Evolutionary conservation across 768 basidiomycete species (phyloP).

Genomic region (Auricularia heimuer): DNA sequence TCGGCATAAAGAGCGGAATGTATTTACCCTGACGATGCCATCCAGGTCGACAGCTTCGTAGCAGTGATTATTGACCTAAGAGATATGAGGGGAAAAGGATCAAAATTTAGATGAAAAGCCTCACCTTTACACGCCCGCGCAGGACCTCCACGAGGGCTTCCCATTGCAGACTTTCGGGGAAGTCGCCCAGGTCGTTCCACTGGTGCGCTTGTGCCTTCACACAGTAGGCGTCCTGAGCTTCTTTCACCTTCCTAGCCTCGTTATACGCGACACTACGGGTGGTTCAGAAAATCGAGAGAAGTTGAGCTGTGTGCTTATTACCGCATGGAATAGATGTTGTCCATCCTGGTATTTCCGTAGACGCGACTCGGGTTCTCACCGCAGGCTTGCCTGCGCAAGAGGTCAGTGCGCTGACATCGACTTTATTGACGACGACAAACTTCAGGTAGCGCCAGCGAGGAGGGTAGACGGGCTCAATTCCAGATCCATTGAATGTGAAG

Average conservation of each 20-base stretch:
- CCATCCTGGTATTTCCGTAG: slow-evolving; percentile 46
- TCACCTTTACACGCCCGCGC: slow-evolving; percentile 68
- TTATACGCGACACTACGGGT: slow-evolving; percentile 69
- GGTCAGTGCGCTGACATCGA: background rate
- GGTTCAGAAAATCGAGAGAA: slow-evolving; percentile 36
- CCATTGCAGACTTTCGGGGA: slow-evolving; percentile 71
- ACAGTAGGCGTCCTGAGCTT: slow-evolving; percentile 65
- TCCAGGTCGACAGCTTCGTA: slow-evolving; percentile 70
- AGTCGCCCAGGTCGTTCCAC: slow-evolving; percentile 28
- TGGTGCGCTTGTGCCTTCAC: slow-evolving; percentile 38
- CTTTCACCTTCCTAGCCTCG: slow-evolving; percentile 57
- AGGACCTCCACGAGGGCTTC: slow-evolving; percentile 75
- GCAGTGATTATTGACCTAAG: slow-evolving; percentile 42
- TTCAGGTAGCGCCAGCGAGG: slow-evolving; percentile 77
- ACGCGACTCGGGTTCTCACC: slow-evolving; percentile 29
- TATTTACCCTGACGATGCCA: slow-evolving; percentile 46
- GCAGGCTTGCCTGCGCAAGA: slow-evolving; percentile 26
- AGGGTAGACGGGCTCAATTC: slow-evolving; percentile 28
- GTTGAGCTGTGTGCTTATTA: slow-evolving; percentile 14
- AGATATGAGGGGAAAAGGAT: no score
- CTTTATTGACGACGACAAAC: slow-evolving; percentile 27
- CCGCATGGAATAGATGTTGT: slow-evolving; percentile 20
- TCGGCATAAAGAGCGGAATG: no score
- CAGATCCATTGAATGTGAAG: slow-evolving; percentile 42
- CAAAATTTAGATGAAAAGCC: no score